A percentile compares a stretch with the other conserved stretches of the same genome.
Conservation (phyloP, 495 filamentous ascomycete genomes). For the Podospora fimiseda region DNA sequence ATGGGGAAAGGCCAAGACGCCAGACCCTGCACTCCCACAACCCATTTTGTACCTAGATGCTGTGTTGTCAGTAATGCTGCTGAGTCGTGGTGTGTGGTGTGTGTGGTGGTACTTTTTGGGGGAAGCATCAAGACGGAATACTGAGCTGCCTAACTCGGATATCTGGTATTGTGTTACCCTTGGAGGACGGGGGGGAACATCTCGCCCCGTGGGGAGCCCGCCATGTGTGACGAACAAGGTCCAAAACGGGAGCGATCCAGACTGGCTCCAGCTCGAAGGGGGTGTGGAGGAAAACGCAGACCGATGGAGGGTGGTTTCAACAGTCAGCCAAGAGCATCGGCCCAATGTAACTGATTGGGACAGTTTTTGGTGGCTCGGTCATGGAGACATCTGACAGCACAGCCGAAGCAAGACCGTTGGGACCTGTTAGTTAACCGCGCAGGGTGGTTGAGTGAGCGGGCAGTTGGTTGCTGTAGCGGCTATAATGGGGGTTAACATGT, state of each 20-base stretch:
- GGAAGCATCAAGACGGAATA: neutral
- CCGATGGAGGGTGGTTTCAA: constrained; percentile 2
- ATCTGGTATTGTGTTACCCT: neutral
- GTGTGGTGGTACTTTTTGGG: neutral
- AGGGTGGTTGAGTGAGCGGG: constrained; percentile 12
- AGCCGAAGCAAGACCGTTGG: constrained; percentile 23
- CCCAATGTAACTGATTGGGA: constrained; percentile 10
- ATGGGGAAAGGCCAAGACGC: neutral
- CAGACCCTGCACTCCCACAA: neutral
- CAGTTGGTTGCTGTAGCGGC: constrained; percentile 3
- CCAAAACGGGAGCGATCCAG: neutral
- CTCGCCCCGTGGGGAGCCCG: neutral
- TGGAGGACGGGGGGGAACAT: neutral
- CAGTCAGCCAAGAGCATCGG: constrained; percentile 9
- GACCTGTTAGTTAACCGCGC: constrained; percentile 26
- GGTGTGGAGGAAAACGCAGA: neutral
- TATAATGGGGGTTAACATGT: neutral
- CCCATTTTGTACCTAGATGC: neutral
- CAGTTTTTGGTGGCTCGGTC: constrained; percentile 5
- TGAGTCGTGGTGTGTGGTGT: too few species aligned
- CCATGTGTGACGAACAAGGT: constrained; percentile 1
- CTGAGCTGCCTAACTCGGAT: constrained; percentile 3
- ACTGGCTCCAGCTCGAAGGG: neutral
- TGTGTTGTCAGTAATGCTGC: neutral
- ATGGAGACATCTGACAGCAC: constrained; percentile 9